Percentiles rank a stretch among this genome's conserved stretches.
Conservation (phyloP, 2,329 filamentous ascomycete genomes). For the Pyricularia pennisetigena region DNA sequence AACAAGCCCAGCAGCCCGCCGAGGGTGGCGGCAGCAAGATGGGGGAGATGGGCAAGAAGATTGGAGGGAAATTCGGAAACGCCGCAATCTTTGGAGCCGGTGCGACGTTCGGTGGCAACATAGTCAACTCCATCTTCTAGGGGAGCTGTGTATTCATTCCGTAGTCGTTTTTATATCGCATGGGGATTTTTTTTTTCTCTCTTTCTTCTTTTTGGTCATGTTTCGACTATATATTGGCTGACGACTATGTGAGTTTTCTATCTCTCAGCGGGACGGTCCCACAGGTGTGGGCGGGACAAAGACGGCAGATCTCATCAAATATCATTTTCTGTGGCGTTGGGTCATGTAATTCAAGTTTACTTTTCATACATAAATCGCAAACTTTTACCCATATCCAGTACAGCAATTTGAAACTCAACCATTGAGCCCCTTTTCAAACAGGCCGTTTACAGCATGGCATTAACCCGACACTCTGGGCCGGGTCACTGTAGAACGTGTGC, state of each 20-base stretch:
- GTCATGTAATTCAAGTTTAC: not conserved
- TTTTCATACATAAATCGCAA: not conserved
- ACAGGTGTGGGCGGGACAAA: not conserved
- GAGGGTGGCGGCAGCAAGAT: slow-evolving; percentile 48
- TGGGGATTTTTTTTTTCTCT: not conserved
- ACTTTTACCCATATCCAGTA: no score
- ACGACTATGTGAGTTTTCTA: not conserved
- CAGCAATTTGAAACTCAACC: no score
- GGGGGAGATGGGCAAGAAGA: slow-evolving; percentile 77
- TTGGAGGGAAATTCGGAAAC: slow-evolving; percentile 87
- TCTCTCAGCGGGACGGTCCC: not conserved
- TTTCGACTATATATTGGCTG: not conserved
- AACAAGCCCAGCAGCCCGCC: slow-evolving; percentile 38
- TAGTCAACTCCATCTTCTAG: slow-evolving; percentile 87
- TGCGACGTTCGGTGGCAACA: slow-evolving; percentile 79
- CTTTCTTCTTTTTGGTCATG: not conserved
- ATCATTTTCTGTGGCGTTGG: not conserved
- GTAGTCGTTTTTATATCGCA: not conserved
- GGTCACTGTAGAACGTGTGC: not conserved
- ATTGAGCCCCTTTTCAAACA: no score
- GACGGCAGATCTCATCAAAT: not conserved
- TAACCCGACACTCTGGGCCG: not conserved
- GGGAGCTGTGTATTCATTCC: not conserved
- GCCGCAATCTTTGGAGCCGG: slow-evolving; percentile 85
- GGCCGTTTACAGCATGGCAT: not conserved